phyloP scores from a whole-genome alignment of 2,329 filamentous ascomycete species.

The Erysiphe neolycopersici region DNA sequence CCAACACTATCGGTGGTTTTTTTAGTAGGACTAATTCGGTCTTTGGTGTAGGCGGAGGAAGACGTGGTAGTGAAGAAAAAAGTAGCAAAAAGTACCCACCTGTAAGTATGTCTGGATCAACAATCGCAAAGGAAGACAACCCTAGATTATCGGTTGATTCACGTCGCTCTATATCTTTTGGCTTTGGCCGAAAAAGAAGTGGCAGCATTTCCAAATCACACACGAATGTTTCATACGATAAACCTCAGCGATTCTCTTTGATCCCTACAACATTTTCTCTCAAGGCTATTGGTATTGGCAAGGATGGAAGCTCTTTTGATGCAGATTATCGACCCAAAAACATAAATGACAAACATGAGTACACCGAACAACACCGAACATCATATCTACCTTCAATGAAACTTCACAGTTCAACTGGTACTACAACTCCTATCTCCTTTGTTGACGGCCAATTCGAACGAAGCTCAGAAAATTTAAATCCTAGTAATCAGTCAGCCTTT shows the following conservation, averaged over 20 bases:
- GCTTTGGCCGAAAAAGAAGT: constrained; percentile 42
- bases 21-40: constrained; percentile 64
- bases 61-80: constrained; percentile 21
- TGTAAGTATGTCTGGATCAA: constrained; percentile 59
- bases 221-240: constrained; percentile 21
- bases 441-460: constrained; percentile 10
- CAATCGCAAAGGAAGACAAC: constrained; percentile 14
- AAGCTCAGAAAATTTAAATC: constrained; percentile 7
- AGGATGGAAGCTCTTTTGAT: constrained; percentile 17
- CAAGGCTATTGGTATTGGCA: constrained; percentile 33
- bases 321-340: constrained; percentile 4
- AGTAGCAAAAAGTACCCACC: constrained; percentile 51
- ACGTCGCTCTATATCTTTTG: constrained; percentile 43
- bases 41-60: constrained; percentile 27
- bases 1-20: constrained; percentile 54
- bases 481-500: constrained; percentile 15
- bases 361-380: constrained; percentile 6
- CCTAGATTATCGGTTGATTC: constrained; percentile 42
- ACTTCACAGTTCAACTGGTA: constrained; percentile 6
- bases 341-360: constrained; percentile 8
- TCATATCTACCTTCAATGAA: constrained; percentile 2
- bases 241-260: constrained; percentile 42
- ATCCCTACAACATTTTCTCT: constrained; percentile 36
- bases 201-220: constrained; percentile 35
- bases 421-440: constrained; percentile 1